Percentiles rank a stretch among this genome's conserved stretches.
These are phyloP conservation scores for Solanum piurae DNA, from an alignment of 257 asterid genomes.

Conservation along the genomic window DNA sequence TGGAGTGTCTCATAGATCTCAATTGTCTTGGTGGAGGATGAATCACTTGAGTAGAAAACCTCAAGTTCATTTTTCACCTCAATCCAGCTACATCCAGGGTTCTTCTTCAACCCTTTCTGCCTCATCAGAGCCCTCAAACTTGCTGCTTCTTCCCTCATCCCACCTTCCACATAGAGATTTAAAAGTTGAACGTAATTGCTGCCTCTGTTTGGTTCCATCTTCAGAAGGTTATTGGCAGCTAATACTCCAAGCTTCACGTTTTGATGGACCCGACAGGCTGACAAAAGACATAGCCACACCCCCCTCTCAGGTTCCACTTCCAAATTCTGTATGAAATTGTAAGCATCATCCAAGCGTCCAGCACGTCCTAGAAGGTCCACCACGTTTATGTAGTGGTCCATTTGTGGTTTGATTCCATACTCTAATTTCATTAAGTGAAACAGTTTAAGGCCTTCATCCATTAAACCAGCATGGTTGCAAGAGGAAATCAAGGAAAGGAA, in stretches of 20 bases:
- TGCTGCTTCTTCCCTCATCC: constrained; percentile 63
- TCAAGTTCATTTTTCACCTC: constrained; percentile 50
- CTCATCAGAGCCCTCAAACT: constrained; percentile 53
- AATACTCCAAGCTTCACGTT: constrained; percentile 56
- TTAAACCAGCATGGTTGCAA: constrained; percentile 73
- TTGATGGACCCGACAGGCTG: constrained; percentile 66
- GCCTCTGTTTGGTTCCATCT: constrained; percentile 44
- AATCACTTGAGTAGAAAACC: constrained; percentile 68
- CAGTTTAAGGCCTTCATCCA: constrained; percentile 43
- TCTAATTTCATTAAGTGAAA: constrained; percentile 42
- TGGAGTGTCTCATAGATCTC: constrained; percentile 38
- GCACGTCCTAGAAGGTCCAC: constrained; percentile 76
- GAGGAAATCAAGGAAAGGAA: constrained; percentile 71
- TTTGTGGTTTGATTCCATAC: constrained; percentile 42
- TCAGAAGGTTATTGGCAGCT: constrained; percentile 54
- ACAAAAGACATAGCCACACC: constrained; percentile 60
- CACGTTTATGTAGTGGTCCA: constrained; percentile 50
- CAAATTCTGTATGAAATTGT: constrained; percentile 43
- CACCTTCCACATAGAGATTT: constrained; percentile 60
- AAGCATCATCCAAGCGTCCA: constrained; percentile 51
- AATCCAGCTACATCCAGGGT: constrained; percentile 89
- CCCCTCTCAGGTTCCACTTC: constrained; percentile 29
- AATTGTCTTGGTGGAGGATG: constrained; percentile 31
- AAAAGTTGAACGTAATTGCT: constrained; percentile 54
- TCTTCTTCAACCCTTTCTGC: constrained; percentile 54